Conservation (phyloP, 768 basidiomycete genomes). For the Steccherinum ochraceum region DNA sequence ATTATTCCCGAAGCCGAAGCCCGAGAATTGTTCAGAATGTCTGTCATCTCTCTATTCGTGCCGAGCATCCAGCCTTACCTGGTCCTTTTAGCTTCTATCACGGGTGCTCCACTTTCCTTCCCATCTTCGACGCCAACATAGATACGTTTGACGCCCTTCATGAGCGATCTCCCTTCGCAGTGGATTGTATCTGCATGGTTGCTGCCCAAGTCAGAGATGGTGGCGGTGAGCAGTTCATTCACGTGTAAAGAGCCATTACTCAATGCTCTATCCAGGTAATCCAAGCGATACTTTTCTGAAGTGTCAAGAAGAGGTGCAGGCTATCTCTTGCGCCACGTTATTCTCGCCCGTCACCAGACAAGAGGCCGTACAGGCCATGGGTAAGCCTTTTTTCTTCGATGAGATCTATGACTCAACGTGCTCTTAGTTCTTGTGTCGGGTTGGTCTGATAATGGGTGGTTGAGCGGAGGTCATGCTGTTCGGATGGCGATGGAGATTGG, state of each 20-base stretch:
- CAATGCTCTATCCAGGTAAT: conserved; percentile 41
- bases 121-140: conserved; percentile 75
- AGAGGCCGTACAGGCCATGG: conserved; percentile 93
- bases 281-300: conserved; percentile 67
- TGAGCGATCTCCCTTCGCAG: conserved; percentile 87
- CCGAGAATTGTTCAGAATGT: conserved; percentile 83
- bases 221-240: conserved; percentile 50
- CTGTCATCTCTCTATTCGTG: conserved; percentile 19
- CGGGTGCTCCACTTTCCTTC: conserved; percentile 89
- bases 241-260: conserved; percentile 3
- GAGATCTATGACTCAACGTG: conserved; percentile 2
- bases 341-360: conserved; percentile 80
- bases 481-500: conserved; percentile 95
- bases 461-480: conserved; percentile 93
- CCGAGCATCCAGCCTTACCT: conserved; percentile 11
- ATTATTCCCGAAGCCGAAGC: conserved; percentile 80
- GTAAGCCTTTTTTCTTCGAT: conserved; percentile 38
- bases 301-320: conserved; percentile 80
- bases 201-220: conserved; percentile 88
- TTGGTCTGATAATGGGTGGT: conserved; percentile 95
- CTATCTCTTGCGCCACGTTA: conserved; percentile 78
- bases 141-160: conserved; percentile 87
- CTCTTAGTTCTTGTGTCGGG: conserved; percentile 77
- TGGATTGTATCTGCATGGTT: conserved; percentile 91
- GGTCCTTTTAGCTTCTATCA: conserved; percentile 64